Evolutionary conservation across 768 basidiomycete species (phyloP).

Genomic region (Lentinus tigrinus): DNA sequence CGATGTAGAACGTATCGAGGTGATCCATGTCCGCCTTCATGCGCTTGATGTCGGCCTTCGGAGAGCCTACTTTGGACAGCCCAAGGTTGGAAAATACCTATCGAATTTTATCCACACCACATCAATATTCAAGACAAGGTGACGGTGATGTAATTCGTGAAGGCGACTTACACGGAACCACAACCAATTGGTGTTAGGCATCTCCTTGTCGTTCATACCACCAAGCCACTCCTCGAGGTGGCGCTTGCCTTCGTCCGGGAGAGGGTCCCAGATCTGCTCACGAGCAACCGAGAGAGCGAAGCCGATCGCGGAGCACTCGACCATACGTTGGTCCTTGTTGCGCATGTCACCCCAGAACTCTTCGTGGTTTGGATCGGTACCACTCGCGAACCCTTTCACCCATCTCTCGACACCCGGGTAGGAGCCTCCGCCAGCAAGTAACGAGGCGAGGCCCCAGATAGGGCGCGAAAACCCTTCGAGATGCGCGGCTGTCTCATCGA

Average conservation of each 20-base stretch:
- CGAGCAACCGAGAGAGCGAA: conserved; percentile 67
- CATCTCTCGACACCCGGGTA: conserved; percentile 62
- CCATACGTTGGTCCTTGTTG: conserved; percentile 79
- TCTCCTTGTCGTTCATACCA: conserved; percentile 78
- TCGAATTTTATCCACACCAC: neutral
- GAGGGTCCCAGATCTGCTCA: conserved; percentile 62
- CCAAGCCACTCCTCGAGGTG: conserved; percentile 68
- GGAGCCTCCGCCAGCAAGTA: conserved; percentile 61
- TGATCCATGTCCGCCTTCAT: conserved; percentile 76
- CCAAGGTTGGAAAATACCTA: conserved; percentile 78
- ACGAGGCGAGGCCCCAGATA: conserved; percentile 70
- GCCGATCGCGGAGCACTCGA: conserved; percentile 76
- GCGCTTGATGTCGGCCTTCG: conserved; percentile 52
- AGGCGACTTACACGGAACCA: conserved; percentile 76
- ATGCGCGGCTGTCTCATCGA: conserved; percentile 69
- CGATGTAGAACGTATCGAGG: conserved; percentile 77
- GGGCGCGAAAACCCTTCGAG: conserved; percentile 78
- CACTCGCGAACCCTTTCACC: conserved; percentile 63
- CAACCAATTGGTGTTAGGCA: conserved; percentile 84
- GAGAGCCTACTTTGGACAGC: conserved; percentile 58
- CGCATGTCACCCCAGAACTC: conserved; percentile 81
- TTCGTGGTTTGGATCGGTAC: conserved; percentile 61
- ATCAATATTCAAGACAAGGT: too few species aligned
- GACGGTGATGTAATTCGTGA: too few species aligned
- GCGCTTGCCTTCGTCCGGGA: conserved; percentile 50